A percentile compares a stretch with the other conserved stretches of the same genome.
phyloP scores from a whole-genome alignment of 495 filamentous ascomycete genomes.

The Penicillium diatomitis region DNA sequence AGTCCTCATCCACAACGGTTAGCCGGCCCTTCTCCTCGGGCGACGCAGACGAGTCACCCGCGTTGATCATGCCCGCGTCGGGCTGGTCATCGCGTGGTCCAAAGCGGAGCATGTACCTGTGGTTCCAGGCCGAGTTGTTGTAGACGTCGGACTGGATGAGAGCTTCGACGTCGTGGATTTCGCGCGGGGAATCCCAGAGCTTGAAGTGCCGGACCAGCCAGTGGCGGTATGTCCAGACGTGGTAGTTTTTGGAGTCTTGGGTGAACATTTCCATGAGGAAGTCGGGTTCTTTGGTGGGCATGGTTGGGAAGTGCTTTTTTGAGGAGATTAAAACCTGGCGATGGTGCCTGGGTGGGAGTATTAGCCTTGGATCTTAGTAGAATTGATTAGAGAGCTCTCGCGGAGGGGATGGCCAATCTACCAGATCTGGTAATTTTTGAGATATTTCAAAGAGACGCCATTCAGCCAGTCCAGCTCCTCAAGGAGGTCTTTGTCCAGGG shows the following conservation, averaged over 20 bases:
- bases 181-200: conserved; percentile 55
- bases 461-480: conserved; percentile 83
- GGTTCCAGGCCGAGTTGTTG: conserved; percentile 97
- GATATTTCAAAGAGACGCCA: conserved; percentile 63
- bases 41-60: conserved; percentile 22
- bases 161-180: conserved; percentile 58
- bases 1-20: conserved; percentile 43
- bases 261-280: conserved; percentile 79
- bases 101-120: conserved; percentile 87
- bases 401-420: conserved; percentile 9
- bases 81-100: conserved; percentile 37
- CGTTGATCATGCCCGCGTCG: conserved; percentile 38
- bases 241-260: conserved; percentile 91
- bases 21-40: conserved; percentile 34
- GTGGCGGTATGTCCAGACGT: conserved; percentile 95
- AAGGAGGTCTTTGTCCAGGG: conserved; percentile 52
- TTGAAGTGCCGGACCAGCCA: conserved; percentile 80
- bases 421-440: conserved; percentile 99
- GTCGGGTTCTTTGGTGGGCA: conserved; percentile 51
- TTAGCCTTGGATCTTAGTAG: conserved; percentile 5
- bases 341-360: conserved; percentile 57
- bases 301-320: conserved; percentile 46
- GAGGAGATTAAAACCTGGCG: conserved; percentile 67
- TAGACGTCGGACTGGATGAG: conserved; percentile 71
- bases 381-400: no score